Evolutionary conservation across 768 basidiomycete species (phyloP).

Genomic region (Megacollybia marginata): DNA sequence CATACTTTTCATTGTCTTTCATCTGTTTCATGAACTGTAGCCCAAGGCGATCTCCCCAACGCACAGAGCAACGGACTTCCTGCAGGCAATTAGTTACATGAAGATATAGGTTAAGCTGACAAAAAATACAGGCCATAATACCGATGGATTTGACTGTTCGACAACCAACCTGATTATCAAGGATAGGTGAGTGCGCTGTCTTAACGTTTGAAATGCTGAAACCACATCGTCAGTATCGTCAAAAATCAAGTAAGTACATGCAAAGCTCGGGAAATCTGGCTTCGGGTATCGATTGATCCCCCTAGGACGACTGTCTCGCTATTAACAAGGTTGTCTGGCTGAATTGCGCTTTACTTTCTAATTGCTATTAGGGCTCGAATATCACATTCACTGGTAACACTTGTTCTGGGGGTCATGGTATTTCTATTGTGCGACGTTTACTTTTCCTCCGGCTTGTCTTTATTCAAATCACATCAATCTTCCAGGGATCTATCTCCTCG

Average conservation of each 20-base stretch:
- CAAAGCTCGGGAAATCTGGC: constrained; percentile 27
- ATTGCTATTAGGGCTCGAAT: constrained; percentile 21
- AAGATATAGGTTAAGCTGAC: too few species aligned
- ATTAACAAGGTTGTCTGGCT: constrained; percentile 20
- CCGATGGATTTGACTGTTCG: constrained; percentile 41
- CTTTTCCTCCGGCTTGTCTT: constrained; percentile 11
- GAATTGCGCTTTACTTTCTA: too few species aligned
- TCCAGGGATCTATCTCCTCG: constrained; percentile 51
- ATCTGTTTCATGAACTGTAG: constrained; percentile 19
- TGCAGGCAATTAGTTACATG: constrained; percentile 22
- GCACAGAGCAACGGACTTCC: constrained; percentile 37
- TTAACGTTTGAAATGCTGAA: constrained; percentile 5
- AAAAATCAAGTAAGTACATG: constrained; percentile 32
- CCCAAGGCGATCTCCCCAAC: constrained; percentile 45
- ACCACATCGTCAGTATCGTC: constrained; percentile 6
- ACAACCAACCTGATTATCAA: constrained; percentile 31
- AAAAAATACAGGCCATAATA: constrained; percentile 30
- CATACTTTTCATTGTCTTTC: too few species aligned
- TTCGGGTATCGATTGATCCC: not conserved
- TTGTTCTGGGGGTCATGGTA: constrained; percentile 57
- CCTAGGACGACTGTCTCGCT: constrained; percentile 57
- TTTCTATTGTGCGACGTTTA: constrained; percentile 45
- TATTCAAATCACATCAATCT: constrained; percentile 26
- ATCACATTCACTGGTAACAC: constrained; percentile 43
- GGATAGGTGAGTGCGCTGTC: constrained; percentile 24